These are phyloP conservation scores for Lipomyces lipofer DNA, from an alignment of 805 yeast genomes.

Conservation along the genomic window DNA sequence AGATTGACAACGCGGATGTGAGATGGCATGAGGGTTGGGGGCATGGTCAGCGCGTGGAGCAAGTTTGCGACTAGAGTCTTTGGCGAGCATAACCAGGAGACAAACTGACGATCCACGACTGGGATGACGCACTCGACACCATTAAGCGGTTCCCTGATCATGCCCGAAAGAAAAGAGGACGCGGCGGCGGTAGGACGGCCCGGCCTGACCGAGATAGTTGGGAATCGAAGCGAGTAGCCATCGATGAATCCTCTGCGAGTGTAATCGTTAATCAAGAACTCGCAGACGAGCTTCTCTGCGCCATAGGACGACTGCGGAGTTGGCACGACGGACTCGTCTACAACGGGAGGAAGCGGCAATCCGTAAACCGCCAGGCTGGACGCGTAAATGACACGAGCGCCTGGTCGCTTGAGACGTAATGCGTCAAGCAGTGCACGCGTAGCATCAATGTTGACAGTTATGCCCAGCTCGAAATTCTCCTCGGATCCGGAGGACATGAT, in stretches of 20 bases:
- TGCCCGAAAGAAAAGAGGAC: conserved; percentile 35
- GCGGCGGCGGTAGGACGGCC: conserved; percentile 35
- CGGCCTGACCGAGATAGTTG: conserved; percentile 32
- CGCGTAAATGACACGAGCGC: conserved; percentile 31
- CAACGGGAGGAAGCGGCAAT: conserved; percentile 30
- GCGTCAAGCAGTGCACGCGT: conserved; percentile 32
- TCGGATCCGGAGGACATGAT: conserved; percentile 37
- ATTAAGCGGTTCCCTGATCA: conserved; percentile 33
- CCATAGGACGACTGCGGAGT: conserved; percentile 36
- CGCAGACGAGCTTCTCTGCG: conserved; percentile 34
- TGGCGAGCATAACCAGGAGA: conserved; percentile 32
- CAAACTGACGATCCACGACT: conserved; percentile 22
- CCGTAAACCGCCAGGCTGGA: conserved; percentile 35
- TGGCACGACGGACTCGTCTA: conserved; percentile 31
- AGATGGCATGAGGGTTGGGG: conserved; percentile 4
- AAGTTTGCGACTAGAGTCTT: conserved; percentile 28
- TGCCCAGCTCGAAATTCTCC: conserved; percentile 34
- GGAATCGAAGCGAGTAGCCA: conserved; percentile 30
- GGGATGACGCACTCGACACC: conserved; percentile 30
- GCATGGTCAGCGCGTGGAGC: conserved; percentile 25
- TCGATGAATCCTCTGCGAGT: conserved; percentile 34
- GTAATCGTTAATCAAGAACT: conserved; percentile 32
- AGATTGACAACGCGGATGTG: conserved; percentile 31
- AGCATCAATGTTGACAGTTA: conserved; percentile 33
- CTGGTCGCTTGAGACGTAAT: conserved; percentile 19